A percentile compares a stretch with the other conserved stretches of the same genome.
Conservation (phyloP, 2,329 filamentous ascomycete species). For the Geosmithia putterillii region DNA sequence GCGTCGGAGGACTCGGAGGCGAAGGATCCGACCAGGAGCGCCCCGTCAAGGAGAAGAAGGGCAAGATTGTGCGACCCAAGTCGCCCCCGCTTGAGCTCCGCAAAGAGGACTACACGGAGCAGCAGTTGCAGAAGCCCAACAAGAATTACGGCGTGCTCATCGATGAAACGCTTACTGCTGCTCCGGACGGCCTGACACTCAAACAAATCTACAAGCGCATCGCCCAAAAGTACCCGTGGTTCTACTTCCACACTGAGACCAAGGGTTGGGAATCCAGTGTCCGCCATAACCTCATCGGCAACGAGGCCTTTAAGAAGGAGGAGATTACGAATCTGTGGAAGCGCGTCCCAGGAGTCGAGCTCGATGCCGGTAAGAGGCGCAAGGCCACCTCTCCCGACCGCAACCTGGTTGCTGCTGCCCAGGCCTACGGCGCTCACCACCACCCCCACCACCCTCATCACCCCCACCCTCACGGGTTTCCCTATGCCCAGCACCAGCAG, state of each 20-base stretch:
- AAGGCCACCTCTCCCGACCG: constrained; percentile 41
- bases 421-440: constrained; percentile 20
- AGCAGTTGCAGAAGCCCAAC: constrained; percentile 47
- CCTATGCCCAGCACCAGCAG: constrained; percentile 6
- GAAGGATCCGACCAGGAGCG: constrained; percentile 44
- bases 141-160: constrained; percentile 51
- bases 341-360: constrained; percentile 43
- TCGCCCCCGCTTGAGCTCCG: constrained; percentile 46
- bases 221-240: constrained; percentile 44
- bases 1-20: too few species aligned
- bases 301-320: constrained; percentile 47
- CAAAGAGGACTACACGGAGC: constrained; percentile 41
- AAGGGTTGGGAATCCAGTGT: constrained; percentile 57
- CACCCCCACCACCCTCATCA: constrained; percentile 15
- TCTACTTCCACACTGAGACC: constrained; percentile 46
- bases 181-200: constrained; percentile 40
- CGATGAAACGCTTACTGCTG: constrained; percentile 44
- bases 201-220: constrained; percentile 55
- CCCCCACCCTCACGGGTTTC: neutral
- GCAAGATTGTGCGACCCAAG: constrained; percentile 46
- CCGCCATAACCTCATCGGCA: constrained; percentile 50
- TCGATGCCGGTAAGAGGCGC: constrained; percentile 44
- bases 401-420: constrained; percentile 18
- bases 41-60: constrained; percentile 44
- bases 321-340: constrained; percentile 44